A percentile compares a stretch with the other conserved stretches of the same genome.
phyloP scores from a whole-genome alignment of 257 asterid genomes.

The Solanum piurae region DNA sequence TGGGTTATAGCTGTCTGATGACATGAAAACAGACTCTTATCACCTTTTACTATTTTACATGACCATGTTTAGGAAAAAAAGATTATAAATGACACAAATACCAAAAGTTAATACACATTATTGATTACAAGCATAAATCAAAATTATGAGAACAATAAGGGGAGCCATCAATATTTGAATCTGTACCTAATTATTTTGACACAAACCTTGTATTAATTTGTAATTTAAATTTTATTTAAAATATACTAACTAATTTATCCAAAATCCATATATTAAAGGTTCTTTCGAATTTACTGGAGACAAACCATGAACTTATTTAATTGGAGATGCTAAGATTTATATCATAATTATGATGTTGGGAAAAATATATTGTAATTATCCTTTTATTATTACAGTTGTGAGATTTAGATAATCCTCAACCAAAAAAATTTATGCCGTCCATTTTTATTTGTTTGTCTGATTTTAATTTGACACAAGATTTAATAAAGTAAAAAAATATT shows the following conservation, averaged over 20 bases:
- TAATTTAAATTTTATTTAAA: not conserved
- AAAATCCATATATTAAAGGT: not conserved
- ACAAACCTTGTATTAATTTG: not conserved
- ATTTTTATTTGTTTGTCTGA: no score
- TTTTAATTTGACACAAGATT: not conserved
- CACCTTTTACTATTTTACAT: not conserved
- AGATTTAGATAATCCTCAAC: not conserved
- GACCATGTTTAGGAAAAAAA: not conserved
- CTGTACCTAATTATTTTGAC: not conserved
- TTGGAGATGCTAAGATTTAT: not conserved
- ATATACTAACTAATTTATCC: not conserved
- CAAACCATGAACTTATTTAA: not conserved
- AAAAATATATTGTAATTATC: not conserved
- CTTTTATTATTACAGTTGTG: not conserved
- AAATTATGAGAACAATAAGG: no score
- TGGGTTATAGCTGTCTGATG: not conserved
- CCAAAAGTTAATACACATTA: not conserved
- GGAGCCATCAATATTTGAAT: not conserved
- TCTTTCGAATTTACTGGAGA: not conserved
- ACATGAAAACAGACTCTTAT: not conserved
- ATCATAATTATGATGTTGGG: not conserved
- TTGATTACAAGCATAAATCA: not conserved
- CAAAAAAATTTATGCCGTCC: not conserved
- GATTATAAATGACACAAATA: not conserved
- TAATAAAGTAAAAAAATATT: no score